These are phyloP conservation scores for Phylloporus arenicola DNA, from an alignment of 768 basidiomycete species.

Conservation along the genomic window DNA sequence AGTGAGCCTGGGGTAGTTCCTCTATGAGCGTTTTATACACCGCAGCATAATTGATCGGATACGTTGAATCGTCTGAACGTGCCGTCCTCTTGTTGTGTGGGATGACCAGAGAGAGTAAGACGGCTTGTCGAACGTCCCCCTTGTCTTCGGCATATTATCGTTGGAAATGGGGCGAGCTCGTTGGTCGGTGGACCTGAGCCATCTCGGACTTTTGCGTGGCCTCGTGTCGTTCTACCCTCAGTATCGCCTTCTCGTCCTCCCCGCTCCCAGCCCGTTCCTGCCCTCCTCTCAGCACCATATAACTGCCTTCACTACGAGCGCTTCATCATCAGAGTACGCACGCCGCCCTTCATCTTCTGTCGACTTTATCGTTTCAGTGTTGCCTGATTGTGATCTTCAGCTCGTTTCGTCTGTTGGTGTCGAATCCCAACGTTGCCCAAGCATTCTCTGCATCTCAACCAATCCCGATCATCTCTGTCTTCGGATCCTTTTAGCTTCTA, in stretches of 20 bases:
- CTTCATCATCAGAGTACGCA: background rate
- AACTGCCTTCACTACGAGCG: background rate
- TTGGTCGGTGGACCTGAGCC: constrained; percentile 34
- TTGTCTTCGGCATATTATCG: constrained; percentile 27
- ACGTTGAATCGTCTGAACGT: constrained; percentile 44
- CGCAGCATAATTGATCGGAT: too few relatives aligned
- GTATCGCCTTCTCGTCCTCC: too few relatives aligned
- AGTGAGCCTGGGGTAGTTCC: constrained; percentile 22
- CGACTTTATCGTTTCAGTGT: too few relatives aligned
- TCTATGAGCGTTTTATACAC: too few relatives aligned
- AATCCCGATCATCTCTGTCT: too few relatives aligned
- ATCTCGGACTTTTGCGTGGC: background rate
- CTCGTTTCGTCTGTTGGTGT: too few relatives aligned
- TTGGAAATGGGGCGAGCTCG: constrained; percentile 39
- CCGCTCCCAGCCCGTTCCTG: too few relatives aligned
- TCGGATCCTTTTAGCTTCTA: too few relatives aligned
- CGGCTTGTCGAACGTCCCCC: constrained; percentile 51
- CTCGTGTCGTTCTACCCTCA: background rate
- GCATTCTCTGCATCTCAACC: too few relatives aligned
- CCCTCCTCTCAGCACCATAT: background rate
- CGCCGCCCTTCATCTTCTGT: too few relatives aligned
- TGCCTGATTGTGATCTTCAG: too few relatives aligned
- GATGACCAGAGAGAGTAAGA: constrained; percentile 51
- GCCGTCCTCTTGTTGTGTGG: constrained; percentile 46
- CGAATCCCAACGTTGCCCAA: too few relatives aligned